Conservation (phyloP, 1,284 basidiomycete species). For the Puccinia brachypodii region DNA sequence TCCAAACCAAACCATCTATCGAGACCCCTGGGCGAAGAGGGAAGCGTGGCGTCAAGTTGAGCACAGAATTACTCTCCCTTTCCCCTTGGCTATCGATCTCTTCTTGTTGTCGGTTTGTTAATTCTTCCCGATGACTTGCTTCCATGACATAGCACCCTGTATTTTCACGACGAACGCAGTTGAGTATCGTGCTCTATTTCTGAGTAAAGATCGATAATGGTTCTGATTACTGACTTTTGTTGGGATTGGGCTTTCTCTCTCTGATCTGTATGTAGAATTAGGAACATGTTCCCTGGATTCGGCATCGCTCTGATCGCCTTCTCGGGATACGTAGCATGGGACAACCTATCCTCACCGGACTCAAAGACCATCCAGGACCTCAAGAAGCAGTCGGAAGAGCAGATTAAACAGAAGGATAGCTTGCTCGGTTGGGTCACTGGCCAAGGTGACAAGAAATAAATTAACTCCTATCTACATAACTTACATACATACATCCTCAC, state of each 20-base stretch:
- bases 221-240: background rate
- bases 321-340: conserved; percentile 71
- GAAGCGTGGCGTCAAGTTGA: conserved; percentile 80
- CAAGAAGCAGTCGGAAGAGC: conserved; percentile 26
- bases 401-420: conserved; percentile 27
- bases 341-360: conserved; percentile 36
- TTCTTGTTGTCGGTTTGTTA: background rate
- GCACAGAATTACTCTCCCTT: background rate
- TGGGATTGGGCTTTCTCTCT: too few species aligned
- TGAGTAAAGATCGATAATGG: background rate
- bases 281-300: conserved; percentile 77
- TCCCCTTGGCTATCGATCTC: background rate
- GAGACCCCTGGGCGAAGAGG: conserved; percentile 86
- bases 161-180: conserved; percentile 45
- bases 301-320: conserved; percentile 87
- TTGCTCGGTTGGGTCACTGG: conserved; percentile 11
- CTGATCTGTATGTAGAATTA: conserved; percentile 13
- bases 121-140: background rate
- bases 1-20: conserved; percentile 32
- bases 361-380: conserved; percentile 40
- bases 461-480: background rate
- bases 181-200: background rate
- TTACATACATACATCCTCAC: too few species aligned
- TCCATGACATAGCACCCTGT: conserved; percentile 28
- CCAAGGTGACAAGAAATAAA: background rate